Evolutionary conservation across 768 basidiomycete species (phyloP).

Genomic region (Mycena pura): DNA sequence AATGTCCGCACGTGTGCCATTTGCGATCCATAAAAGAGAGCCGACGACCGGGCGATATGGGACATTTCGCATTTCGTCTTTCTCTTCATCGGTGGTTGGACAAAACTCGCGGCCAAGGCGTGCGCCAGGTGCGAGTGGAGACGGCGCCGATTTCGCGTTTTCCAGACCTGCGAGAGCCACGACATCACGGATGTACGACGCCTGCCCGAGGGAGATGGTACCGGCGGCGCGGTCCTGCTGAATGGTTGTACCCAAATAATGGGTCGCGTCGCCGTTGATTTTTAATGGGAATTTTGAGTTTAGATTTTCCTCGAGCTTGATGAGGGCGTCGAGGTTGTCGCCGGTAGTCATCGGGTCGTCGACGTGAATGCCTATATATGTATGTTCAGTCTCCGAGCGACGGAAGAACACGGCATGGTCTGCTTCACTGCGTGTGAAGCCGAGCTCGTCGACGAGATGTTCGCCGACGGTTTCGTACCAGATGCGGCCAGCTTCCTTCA

Average conservation of each 20-base stretch:
- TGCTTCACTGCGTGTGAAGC: conserved; percentile 1
- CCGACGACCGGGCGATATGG: conserved; percentile 38
- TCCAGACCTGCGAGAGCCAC: conserved; percentile 4
- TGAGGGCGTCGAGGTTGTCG: conserved; percentile 3
- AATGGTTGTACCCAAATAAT: conserved; percentile 10
- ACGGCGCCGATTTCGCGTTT: conserved; percentile 9
- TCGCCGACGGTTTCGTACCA: conserved; percentile 27
- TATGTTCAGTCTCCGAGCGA: neutral
- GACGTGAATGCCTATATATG: conserved; percentile 1
- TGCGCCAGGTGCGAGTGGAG: conserved; percentile 6
- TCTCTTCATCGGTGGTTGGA: conserved; percentile 12
- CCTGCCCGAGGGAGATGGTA: conserved; percentile 14
- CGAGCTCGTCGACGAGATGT: neutral
- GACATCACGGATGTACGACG: conserved; percentile 5
- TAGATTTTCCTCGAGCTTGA: too few relatives aligned
- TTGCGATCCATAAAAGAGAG: conserved; percentile 34
- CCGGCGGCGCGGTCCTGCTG: conserved; percentile 18
- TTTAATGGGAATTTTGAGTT: conserved; percentile 11
- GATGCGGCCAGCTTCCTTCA: conserved; percentile 30
- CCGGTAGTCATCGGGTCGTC: neutral
- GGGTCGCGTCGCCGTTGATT: conserved; percentile 10
- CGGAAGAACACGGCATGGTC: conserved; percentile 18
- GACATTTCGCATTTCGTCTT: conserved; percentile 7
- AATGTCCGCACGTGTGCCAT: conserved; percentile 32
- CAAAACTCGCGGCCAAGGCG: conserved; percentile 10